Conservation (phyloP, 257 asterid species). For the Penstemon davidsonii region DNA sequence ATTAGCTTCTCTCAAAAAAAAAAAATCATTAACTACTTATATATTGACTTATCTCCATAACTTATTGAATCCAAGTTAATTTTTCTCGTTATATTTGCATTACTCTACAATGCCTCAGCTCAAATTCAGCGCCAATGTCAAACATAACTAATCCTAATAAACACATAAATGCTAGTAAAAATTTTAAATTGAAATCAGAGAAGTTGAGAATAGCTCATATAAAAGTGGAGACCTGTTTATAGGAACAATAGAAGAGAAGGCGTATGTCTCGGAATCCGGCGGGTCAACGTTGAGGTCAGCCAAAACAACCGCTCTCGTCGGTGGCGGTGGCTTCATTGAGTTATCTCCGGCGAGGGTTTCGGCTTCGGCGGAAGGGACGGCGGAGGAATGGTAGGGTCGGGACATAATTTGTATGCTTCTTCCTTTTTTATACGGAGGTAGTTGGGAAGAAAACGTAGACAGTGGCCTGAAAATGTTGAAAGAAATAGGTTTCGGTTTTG, state of each 20-base stretch:
- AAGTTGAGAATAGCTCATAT: background rate
- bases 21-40: background rate
- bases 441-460: constrained; percentile 23
- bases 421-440: constrained; percentile 21
- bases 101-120: background rate
- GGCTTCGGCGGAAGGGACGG: constrained; percentile 27
- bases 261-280: constrained; percentile 49
- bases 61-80: background rate
- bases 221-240: constrained; percentile 41
- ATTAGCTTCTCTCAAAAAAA: background rate
- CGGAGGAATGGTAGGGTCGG: constrained; percentile 34
- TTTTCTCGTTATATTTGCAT: background rate
- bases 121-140: background rate
- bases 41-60: background rate
- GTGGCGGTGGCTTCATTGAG: constrained; percentile 37
- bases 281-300: constrained; percentile 89
- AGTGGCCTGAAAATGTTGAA: constrained; percentile 18
- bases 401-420: constrained; percentile 12
- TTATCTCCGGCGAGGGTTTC: constrained; percentile 32
- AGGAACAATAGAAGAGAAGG: constrained; percentile 35
- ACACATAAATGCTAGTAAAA: background rate
- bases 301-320: constrained; percentile 44
- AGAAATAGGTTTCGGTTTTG: constrained; percentile 44
- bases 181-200: background rate
- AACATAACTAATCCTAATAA: constrained; percentile 2